Conservation (phyloP, 2,329 filamentous ascomycete genomes). For the Cladophialophora immunda region DNA sequence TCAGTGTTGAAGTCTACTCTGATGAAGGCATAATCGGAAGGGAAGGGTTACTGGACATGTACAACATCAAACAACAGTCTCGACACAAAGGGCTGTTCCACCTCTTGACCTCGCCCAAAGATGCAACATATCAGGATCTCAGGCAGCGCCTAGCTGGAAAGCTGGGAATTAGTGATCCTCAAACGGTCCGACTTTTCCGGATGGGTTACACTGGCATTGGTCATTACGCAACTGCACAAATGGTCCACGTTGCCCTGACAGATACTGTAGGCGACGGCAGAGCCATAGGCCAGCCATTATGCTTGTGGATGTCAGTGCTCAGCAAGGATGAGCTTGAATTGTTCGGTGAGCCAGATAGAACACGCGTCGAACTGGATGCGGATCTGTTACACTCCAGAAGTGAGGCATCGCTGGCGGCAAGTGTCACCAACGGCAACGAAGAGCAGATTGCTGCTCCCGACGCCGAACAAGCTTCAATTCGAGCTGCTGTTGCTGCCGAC, state of each 20-base stretch:
- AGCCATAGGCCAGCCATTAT: conserved; percentile 24
- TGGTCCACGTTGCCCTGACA: conserved; percentile 25
- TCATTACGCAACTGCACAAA: conserved; percentile 29
- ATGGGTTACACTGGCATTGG: conserved; percentile 34
- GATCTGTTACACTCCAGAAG: conserved; percentile 8
- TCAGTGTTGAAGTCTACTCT: conserved; percentile 53
- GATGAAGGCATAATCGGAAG: conserved; percentile 47
- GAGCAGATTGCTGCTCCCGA: conserved; percentile 32
- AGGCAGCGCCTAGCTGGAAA: conserved; percentile 28
- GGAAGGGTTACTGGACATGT: conserved; percentile 51
- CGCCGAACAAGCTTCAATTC: conserved; percentile 38
- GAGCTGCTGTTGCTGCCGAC: conserved; percentile 32
- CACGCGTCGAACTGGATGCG: neutral
- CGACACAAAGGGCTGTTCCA: conserved; percentile 29
- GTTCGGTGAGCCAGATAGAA: conserved; percentile 31
- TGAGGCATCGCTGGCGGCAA: neutral
- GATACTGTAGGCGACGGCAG: conserved; percentile 15
- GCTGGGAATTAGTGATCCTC: conserved; percentile 29
- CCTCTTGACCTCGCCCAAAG: conserved; percentile 13
- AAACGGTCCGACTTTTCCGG: conserved; percentile 33
- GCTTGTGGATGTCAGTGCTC: conserved; percentile 40
- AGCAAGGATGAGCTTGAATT: conserved; percentile 35
- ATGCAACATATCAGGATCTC: conserved; percentile 33
- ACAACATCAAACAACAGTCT: conserved; percentile 47
- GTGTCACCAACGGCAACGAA: conserved; percentile 2